phyloP scores from a whole-genome alignment of 2,329 filamentous ascomycete species.

The Fusarium xyrophilum region DNA sequence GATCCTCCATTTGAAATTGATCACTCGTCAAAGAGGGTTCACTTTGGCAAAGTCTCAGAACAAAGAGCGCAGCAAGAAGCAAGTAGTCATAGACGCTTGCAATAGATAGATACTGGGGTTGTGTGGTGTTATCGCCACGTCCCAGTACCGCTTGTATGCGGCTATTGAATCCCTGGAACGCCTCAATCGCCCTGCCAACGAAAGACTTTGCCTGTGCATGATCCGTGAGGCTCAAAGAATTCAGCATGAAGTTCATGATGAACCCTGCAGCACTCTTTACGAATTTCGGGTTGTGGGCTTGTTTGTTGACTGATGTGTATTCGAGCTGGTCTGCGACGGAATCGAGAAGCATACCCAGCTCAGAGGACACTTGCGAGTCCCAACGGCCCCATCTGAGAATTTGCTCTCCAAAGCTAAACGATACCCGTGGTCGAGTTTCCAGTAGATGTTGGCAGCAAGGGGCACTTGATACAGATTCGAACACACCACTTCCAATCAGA shows the following conservation, averaged over 20 bases:
- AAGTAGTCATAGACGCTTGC: conserved; percentile 43
- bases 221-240: conserved; percentile 51
- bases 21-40: conserved; percentile 44
- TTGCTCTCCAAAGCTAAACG: conserved; percentile 57
- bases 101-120: conserved; percentile 12
- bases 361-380: conserved; percentile 65
- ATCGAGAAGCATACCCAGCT: conserved; percentile 68
- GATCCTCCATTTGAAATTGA: conserved; percentile 56
- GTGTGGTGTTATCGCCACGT: neutral
- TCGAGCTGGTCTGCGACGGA: conserved; percentile 59
- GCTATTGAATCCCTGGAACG: conserved; percentile 51
- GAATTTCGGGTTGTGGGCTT: conserved; percentile 17
- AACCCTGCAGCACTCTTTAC: conserved; percentile 51
- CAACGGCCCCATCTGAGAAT: conserved; percentile 62
- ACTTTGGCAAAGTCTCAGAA: conserved; percentile 54
- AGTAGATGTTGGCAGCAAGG: conserved; percentile 42
- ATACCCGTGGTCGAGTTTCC: conserved; percentile 45
- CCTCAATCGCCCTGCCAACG: conserved; percentile 52
- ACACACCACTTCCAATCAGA: conserved; percentile 61
- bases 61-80: conserved; percentile 46
- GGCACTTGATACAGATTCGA: conserved; percentile 50
- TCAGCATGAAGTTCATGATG: conserved; percentile 56
- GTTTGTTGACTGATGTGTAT: neutral
- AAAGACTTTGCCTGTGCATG: conserved; percentile 51
- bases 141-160: conserved; percentile 38